These are phyloP conservation scores for Ziziphus jujuba DNA, from an alignment of 306 rosid genomes.

Conservation along the genomic window DNA sequence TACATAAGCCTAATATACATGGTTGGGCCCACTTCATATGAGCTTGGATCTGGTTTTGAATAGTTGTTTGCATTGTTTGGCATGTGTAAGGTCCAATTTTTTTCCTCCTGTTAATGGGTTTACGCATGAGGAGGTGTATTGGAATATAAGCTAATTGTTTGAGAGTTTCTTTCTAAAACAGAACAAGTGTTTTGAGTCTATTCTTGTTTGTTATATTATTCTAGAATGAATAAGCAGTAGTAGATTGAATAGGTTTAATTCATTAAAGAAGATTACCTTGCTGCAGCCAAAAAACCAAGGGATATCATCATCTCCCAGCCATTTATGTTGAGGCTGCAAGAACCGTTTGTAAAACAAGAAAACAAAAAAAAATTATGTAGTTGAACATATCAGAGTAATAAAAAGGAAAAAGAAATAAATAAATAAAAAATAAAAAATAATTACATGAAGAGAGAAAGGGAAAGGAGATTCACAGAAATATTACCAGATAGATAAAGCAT, in stretches of 20 bases:
- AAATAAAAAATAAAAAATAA: no score
- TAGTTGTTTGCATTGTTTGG: no score
- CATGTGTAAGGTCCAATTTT: no score
- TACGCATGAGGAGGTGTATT: no score
- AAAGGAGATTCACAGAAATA: background rate
- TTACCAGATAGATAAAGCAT: slow-evolving; percentile 65
- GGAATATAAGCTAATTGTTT: no score
- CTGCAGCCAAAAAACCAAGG: slow-evolving; percentile 59
- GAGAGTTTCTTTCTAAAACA: no score
- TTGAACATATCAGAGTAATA: background rate
- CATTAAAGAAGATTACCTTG: slow-evolving; percentile 30
- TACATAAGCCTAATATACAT: no score
- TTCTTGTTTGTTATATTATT: background rate
- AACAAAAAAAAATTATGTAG: background rate
- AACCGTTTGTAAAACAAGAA: background rate
- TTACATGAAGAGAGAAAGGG: background rate
- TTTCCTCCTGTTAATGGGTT: no score
- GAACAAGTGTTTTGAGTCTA: no score
- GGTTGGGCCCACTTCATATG: no score
- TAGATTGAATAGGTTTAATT: background rate
- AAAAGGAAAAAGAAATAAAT: background rate
- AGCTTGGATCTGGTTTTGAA: no score
- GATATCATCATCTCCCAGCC: slow-evolving; percentile 69
- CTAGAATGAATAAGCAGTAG: no score
- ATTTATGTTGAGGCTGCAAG: slow-evolving; percentile 51